Evolutionary conservation across 805 yeast genomes (phyloP), one percentile per base, ranked within the genome.

Genomic region (Clavispora santaluciae): DNA sequence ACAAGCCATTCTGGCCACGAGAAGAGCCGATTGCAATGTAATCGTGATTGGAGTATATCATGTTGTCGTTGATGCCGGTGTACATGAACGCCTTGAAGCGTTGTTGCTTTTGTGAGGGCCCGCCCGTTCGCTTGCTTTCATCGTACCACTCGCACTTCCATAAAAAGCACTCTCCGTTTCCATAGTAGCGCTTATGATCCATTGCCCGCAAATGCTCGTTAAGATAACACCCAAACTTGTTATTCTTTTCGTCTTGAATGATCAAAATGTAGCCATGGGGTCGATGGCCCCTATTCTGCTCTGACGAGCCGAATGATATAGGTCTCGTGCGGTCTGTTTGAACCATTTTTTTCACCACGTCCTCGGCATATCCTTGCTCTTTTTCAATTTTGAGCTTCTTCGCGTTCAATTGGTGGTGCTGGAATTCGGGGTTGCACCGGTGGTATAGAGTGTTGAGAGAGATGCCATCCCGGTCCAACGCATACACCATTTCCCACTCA

Each of bases 91-190:
- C 96, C 57, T 79, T 78, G 57, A 90, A 78, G 41, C 86, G 50
- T 23, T 41, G 47, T 22, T 35, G 11, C 20, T 12, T 28, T 11
- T 28, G 31, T 5, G 31, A 7, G 6, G 31, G 31, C 6, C 31
- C 31, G 4, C 24, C 38, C n/a, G 37, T 35, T n/a, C 51, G 33
- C 15, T 44, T 33, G 22, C 42, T 41, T 2, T 50, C 55, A 24
- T 50, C 62, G 59, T 39, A 71, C 70, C 57, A 62, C 46, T 78
- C 85, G n/a, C 76, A 55, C 49, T 82, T 85, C 96, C 96, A 91
- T 17, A 91, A 69, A 53, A 93, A 90, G 56, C 98, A 89, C 60
- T 91, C 96, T 1, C 97, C 96, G 63, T 90, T 90, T 1, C 99
- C 99, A 52, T 82, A 85, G 63, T 81, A 91, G 42, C 86, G 72